phyloP scores from a whole-genome alignment of 2,329 filamentous ascomycete species.

The Fusarium annulatum region DNA sequence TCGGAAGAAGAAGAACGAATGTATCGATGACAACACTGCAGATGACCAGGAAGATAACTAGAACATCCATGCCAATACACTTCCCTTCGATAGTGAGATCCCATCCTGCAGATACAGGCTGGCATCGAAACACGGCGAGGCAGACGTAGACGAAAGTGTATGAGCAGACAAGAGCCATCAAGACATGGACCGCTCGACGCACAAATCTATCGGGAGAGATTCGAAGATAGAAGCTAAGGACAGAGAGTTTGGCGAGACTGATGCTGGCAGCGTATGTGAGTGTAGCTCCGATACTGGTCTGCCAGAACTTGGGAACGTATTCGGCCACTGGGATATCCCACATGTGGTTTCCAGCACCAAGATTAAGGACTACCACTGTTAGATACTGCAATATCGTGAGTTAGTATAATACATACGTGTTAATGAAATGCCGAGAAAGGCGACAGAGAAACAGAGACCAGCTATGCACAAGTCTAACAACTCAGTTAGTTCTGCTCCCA shows the following conservation, averaged over 20 bases:
- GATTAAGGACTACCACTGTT: slow-evolving; percentile 33
- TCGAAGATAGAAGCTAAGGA: slow-evolving; percentile 59
- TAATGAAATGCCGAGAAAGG: slow-evolving; percentile 38
- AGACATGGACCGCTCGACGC: slow-evolving; percentile 34
- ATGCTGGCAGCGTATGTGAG: slow-evolving; percentile 56
- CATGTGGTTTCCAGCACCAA: slow-evolving; percentile 46
- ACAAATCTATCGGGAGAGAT: slow-evolving; percentile 47
- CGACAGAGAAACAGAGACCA: slow-evolving; percentile 40
- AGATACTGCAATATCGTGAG: accelerated
- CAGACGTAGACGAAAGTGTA: slow-evolving; percentile 56
- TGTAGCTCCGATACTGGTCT: slow-evolving; percentile 51
- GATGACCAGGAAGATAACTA: slow-evolving; percentile 40
- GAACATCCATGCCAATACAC: slow-evolving; percentile 54
- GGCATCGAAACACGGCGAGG: slow-evolving; percentile 55
- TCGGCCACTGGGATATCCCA: slow-evolving; percentile 41
- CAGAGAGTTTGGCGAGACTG: slow-evolving; percentile 56
- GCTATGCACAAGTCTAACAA: slow-evolving; percentile 41
- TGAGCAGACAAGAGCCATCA: slow-evolving; percentile 51
- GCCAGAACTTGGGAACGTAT: slow-evolving; percentile 43
- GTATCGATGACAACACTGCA: slow-evolving; percentile 60
- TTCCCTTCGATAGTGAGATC: slow-evolving; percentile 50
- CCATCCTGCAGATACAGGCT: slow-evolving; percentile 56
- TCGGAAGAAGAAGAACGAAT: slow-evolving; percentile 57
- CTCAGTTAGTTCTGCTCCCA: neutral
- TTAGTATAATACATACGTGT: slow-evolving; percentile 32